Conservation (phyloP, 352 stramenopile species). For the Albugo candida region DNA sequence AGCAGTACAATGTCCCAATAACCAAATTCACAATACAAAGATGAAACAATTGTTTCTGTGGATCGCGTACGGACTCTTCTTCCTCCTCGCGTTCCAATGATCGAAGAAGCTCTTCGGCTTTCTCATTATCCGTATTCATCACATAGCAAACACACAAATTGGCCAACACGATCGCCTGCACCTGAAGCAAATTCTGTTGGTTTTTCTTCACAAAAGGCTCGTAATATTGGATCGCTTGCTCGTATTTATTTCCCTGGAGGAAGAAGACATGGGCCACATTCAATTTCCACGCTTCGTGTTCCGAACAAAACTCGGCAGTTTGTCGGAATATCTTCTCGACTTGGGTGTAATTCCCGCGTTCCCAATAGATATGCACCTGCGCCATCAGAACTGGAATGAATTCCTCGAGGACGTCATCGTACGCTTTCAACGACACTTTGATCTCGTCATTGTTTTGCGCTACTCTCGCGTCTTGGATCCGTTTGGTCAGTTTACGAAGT, state of each 20-base stretch:
- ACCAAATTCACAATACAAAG: slow-evolving; percentile 97
- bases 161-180: slow-evolving; percentile 91
- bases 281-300: slow-evolving; percentile 90
- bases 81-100: slow-evolving; percentile 92
- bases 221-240: slow-evolving; percentile 87
- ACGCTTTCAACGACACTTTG: slow-evolving; percentile 81
- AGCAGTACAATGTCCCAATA: slow-evolving; percentile 95
- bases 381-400: slow-evolving; percentile 95
- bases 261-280: slow-evolving; percentile 95
- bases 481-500: slow-evolving; percentile 87
- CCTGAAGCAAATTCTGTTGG: slow-evolving; percentile 81
- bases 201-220: slow-evolving; percentile 89
- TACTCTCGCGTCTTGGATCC: slow-evolving; percentile 84
- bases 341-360: slow-evolving; percentile 89
- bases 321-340: slow-evolving; percentile 92
- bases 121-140: slow-evolving; percentile 94
- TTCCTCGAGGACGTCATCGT: slow-evolving; percentile 85
- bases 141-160: slow-evolving; percentile 96
- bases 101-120: slow-evolving; percentile 88
- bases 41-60: slow-evolving; percentile 83
- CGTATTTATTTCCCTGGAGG: slow-evolving; percentile 82
- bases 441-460: slow-evolving; percentile 85
- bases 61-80: slow-evolving; percentile 66
- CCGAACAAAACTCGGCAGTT: slow-evolving; percentile 88
- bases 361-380: slow-evolving; percentile 93